These are phyloP conservation scores for Tolypocladium inflatum DNA, from an alignment of 2,329 filamentous ascomycete genomes.

Conservation along the genomic window DNA sequence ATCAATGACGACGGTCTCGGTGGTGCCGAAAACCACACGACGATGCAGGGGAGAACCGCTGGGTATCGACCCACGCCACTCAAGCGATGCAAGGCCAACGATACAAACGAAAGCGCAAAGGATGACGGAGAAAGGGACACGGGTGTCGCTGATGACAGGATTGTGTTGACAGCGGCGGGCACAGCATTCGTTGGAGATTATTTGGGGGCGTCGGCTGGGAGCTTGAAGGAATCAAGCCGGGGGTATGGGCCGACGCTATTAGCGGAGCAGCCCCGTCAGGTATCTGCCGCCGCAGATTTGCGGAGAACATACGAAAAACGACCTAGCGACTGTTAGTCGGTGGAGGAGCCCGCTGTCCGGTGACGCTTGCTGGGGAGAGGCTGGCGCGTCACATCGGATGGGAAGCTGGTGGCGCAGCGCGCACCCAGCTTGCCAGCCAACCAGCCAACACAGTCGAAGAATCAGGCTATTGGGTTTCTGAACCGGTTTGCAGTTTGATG, in stretches of 20 bases:
- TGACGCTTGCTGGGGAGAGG: not conserved
- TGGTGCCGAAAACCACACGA: not conserved
- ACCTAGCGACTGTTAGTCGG: not conserved
- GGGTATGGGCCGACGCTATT: not conserved
- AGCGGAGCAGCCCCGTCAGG: not conserved
- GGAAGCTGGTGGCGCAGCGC: not conserved
- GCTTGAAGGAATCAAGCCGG: not conserved
- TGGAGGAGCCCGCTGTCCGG: not conserved
- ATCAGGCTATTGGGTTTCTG: too few relatives aligned
- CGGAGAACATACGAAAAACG: not conserved
- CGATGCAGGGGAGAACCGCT: not conserved
- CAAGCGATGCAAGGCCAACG: not conserved
- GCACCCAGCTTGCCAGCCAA: not conserved
- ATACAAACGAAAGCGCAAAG: not conserved
- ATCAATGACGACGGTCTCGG: not conserved
- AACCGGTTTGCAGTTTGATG: too few relatives aligned
- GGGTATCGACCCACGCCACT: not conserved
- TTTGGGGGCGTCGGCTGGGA: not conserved
- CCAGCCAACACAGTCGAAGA: too few relatives aligned
- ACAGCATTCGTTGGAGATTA: not conserved
- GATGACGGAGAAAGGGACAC: not conserved
- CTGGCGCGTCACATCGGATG: not conserved
- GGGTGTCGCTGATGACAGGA: not conserved
- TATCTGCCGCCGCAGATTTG: not conserved
- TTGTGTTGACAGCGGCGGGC: not conserved